These are phyloP conservation scores for Suhomyces kunorum DNA, from an alignment of 1,139 yeast genomes.

Conservation along the genomic window DNA sequence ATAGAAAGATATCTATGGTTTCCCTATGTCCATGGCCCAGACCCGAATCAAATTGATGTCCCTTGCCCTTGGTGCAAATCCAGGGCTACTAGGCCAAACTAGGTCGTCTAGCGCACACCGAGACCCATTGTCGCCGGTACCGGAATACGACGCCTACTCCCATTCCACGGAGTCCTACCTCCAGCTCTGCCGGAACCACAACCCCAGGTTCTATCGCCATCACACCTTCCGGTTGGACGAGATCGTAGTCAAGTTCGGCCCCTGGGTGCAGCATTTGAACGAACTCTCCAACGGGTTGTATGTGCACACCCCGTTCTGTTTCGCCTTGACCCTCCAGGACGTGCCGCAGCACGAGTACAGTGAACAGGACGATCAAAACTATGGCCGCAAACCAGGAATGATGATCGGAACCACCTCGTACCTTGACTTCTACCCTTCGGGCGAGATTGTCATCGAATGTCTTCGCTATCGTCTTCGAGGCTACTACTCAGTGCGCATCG, in stretches of 20 bases:
- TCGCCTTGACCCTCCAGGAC: constrained; percentile 10
- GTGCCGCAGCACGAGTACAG: too few relatives aligned
- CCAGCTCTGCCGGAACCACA: constrained; percentile 9
- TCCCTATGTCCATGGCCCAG: constrained; percentile 6
- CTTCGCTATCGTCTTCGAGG: constrained; percentile 14
- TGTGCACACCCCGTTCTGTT: constrained; percentile 13
- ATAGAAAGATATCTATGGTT: too few relatives aligned
- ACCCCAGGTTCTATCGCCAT: constrained; percentile 12
- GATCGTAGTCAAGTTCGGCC: constrained; percentile 15
- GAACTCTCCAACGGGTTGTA: constrained; percentile 12
- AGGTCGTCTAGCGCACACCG: background rate
- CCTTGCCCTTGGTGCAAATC: constrained; percentile 3
- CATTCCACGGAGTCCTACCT: constrained; percentile 11
- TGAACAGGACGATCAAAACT: background rate
- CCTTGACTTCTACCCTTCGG: constrained; percentile 17
- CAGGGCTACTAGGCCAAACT: background rate
- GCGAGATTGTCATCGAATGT: constrained; percentile 18
- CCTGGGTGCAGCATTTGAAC: constrained; percentile 16
- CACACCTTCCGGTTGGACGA: constrained; percentile 11
- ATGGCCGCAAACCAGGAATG: constrained; percentile 11
- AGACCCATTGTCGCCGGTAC: background rate
- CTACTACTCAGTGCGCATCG: constrained; percentile 11
- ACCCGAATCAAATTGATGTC: constrained; percentile 4
- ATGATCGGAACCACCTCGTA: constrained; percentile 15
- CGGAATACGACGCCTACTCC: background rate